phyloP scores from a whole-genome alignment of 2,329 filamentous ascomycete genomes.

The Penicillium psychrosexuale region DNA sequence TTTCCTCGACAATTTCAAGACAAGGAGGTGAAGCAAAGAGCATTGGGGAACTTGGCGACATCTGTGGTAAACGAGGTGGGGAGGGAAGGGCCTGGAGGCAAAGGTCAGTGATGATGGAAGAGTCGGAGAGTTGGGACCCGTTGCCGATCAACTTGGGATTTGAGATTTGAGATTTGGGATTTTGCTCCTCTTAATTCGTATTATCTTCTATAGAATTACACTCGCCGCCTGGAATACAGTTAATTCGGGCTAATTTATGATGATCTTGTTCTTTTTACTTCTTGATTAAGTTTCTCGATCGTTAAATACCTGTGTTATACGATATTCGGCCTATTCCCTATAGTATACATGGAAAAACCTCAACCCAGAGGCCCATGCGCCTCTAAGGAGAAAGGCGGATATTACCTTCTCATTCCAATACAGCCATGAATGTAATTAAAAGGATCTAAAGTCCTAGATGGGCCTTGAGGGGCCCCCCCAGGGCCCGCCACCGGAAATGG shows the following conservation, averaged over 20 bases:
- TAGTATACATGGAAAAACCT: background rate
- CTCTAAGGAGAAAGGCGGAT: background rate
- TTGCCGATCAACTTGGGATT: slow-evolving; percentile 13
- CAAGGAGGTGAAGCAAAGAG: slow-evolving; percentile 8
- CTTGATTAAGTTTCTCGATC: background rate
- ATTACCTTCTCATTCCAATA: background rate
- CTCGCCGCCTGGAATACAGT: background rate
- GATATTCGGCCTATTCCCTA: background rate
- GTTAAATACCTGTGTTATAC: background rate
- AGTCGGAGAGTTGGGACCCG: slow-evolving; percentile 26
- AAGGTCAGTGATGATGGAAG: slow-evolving; percentile 14
- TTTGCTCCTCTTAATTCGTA: background rate
- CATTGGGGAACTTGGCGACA: slow-evolving; percentile 15
- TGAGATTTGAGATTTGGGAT: background rate
- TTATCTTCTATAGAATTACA: background rate
- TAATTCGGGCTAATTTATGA: background rate
- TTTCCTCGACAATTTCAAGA: slow-evolving; percentile 17
- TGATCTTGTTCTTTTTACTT: background rate
- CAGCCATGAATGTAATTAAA: slow-evolving; percentile 1
- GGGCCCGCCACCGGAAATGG: background rate
- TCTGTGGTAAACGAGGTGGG: slow-evolving; percentile 7
- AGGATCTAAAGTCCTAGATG: background rate
- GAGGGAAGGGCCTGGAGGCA: slow-evolving; percentile 4
- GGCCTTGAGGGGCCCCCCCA: background rate
- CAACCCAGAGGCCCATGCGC: background rate